phyloP scores from a whole-genome alignment of 306 rosid genomes.

The Psophocarpus tetragonolobus region DNA sequence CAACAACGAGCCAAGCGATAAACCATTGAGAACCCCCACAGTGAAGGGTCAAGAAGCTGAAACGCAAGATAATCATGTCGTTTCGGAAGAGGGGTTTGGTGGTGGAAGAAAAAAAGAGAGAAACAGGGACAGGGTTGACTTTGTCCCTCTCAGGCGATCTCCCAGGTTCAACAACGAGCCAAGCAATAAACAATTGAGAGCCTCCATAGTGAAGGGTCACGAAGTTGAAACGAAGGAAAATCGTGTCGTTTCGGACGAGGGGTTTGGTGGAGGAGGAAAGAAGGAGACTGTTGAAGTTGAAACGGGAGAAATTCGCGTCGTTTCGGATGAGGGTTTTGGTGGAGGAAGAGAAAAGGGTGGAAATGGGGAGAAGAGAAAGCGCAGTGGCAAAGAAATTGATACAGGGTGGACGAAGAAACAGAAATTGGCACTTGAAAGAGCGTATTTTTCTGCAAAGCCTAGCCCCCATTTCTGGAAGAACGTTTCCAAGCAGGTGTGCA shows the following conservation, averaged over 20 bases:
- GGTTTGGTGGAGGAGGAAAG: neutral
- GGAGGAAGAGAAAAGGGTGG: neutral
- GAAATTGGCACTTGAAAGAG: slow-evolving; percentile 63
- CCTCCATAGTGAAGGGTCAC: neutral
- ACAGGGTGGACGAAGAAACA: slow-evolving; percentile 82
- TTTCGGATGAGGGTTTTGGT: neutral
- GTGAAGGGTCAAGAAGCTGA: neutral
- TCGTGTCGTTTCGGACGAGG: neutral
- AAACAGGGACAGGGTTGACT: slow-evolving; percentile 2
- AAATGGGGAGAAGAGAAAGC: slow-evolving; percentile 52
- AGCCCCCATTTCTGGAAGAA: slow-evolving; percentile 93
- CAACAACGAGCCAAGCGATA: neutral
- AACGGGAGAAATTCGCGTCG: neutral
- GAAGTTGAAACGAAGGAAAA: neutral
- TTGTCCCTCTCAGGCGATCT: neutral
- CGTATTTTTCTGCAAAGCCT: slow-evolving; percentile 69
- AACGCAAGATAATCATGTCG: neutral
- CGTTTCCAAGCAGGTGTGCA: slow-evolving; percentile 70
- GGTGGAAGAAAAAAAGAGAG: slow-evolving; percentile 1
- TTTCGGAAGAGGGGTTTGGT: slow-evolving; percentile 10
- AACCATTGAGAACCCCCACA: slow-evolving; percentile 17
- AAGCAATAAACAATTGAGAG: slow-evolving; percentile 17
- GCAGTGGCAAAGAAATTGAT: slow-evolving; percentile 27
- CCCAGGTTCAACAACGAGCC: neutral
- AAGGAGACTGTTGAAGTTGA: neutral